A percentile compares a stretch with the other conserved stretches of the same genome.
phyloP scores from a whole-genome alignment of 345 rosid genomes.

The Streptanthus diversifolius region DNA sequence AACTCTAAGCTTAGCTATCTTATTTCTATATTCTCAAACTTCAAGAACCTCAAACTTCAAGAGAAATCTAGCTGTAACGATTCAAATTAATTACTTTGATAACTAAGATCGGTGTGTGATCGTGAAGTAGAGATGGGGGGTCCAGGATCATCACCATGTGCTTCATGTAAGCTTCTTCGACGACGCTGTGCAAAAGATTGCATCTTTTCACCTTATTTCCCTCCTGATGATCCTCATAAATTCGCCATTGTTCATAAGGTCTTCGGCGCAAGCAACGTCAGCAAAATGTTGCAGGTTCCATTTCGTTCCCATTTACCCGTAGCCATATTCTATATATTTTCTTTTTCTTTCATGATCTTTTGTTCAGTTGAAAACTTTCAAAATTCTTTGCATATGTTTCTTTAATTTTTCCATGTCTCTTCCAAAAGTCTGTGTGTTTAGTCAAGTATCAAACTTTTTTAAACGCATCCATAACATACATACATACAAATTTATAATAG shows the following conservation, averaged over 20 bases:
- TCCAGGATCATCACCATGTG: constrained; percentile 67
- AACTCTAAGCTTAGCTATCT: constrained; percentile 32
- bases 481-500: background rate
- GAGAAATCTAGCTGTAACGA: background rate
- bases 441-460: background rate
- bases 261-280: constrained; percentile 84
- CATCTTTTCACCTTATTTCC: constrained; percentile 87
- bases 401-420: background rate
- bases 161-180: constrained; percentile 74
- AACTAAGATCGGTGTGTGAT: background rate
- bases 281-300: constrained; percentile 82
- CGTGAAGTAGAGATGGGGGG: constrained; percentile 40
- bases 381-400: constrained; percentile 6
- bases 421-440: background rate
- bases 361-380: background rate
- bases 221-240: constrained; percentile 77
- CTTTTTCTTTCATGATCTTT: background rate
- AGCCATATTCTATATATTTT: background rate
- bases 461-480: background rate
- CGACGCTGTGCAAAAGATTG: constrained; percentile 82
- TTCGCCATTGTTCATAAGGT: constrained; percentile 84
- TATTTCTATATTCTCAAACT: constrained; percentile 4
- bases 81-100: background rate
- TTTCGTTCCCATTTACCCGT: constrained; percentile 2
- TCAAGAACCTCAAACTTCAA: constrained; percentile 15